Base-by-base conservation (phyloP, 225 moss, liverwort and hornwort species). In the Bryum argenteum region DNA sequence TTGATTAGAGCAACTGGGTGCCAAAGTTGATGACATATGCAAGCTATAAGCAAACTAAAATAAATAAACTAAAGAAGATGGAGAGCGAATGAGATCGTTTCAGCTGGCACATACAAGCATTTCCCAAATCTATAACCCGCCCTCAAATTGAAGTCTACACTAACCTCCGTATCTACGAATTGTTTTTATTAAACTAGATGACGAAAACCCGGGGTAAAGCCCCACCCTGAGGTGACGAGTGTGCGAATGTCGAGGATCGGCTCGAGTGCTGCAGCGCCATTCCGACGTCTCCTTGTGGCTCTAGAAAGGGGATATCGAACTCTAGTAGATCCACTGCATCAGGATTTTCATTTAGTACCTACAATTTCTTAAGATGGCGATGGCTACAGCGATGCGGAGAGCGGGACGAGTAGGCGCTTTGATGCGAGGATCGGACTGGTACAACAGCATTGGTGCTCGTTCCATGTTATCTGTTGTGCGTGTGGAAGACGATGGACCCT, bases 371-470 rank as follows among this genome's bases (percentile, higher is more conserved):
- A 17, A 17, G 17, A 48, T 48, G 81, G 83, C 76, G 43, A 76
- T 73, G 79, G 76, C 83, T 21, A 76, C 70, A 70, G 69, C 73
- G 65, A 50, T 83, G 55, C 74, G 79, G 23, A 65, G 83, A 64
- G 79, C 56, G 14, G 83, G 76, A 60, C 76, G 70, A 66, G 76
- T 57, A 21, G 59, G 72, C 22, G 59, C 72, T 19, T 9, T 76
- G 20, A 47, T 65, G 47, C 71, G 74, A 18, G 41, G 71, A 8
- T 16, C 42, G 10, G 61, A 65, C 10, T 52, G 67, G 71, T 63
- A 75, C 16, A 58, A 59, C 14, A 10, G 52, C 16, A 75, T 20
- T 16, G 69, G 59, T 12, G 67, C 22, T n/a, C 72, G 79, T 8
- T 73, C 59, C 33, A 53, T 76, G 19, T 66, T 47, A 19, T 7